phyloP scores from a whole-genome alignment of 371 early-diverging fungal species.

The Mucor indicus region DNA sequence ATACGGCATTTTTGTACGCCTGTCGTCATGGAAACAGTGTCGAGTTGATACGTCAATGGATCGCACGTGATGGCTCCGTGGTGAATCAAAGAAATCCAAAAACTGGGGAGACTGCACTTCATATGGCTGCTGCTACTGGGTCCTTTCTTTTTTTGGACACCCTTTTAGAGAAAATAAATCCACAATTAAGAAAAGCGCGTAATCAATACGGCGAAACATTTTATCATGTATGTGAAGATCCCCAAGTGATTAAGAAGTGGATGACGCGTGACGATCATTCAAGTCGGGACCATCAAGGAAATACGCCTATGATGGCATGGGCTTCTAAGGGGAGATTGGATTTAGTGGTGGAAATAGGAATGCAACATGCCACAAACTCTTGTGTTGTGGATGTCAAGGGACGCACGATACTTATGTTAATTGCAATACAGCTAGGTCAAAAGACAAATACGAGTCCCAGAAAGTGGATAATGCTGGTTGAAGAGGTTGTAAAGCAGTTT shows the following conservation, averaged over 20 bases:
- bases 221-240: constrained; percentile 35
- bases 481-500: constrained; percentile 8
- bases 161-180: not conserved
- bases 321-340: constrained; percentile 34
- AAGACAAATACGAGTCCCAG: no score
- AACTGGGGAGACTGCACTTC: constrained; percentile 24
- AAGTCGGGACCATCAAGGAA: constrained; percentile 22
- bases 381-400: constrained; percentile 18
- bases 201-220: constrained; percentile 40
- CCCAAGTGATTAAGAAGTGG: constrained; percentile 13
- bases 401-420: constrained; percentile 18
- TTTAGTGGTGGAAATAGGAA: constrained; percentile 28
- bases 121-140: constrained; percentile 15
- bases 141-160: constrained; percentile 4
- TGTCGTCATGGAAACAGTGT: constrained; percentile 1
- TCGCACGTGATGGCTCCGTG: not conserved
- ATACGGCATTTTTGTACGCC: constrained; percentile 38
- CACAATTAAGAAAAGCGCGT: no score
- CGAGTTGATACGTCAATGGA: constrained; percentile 1
- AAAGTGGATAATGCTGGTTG: no score
- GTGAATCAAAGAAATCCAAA: constrained; percentile 3
- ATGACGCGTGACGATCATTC: constrained; percentile 9
- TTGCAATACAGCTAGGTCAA: constrained; percentile 10
- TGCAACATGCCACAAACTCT: constrained; percentile 1
- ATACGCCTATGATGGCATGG: constrained; percentile 48